Base-by-base conservation (phyloP, 2,329 filamentous ascomycete genomes). In the Atkinsonella hypoxylon region DNA sequence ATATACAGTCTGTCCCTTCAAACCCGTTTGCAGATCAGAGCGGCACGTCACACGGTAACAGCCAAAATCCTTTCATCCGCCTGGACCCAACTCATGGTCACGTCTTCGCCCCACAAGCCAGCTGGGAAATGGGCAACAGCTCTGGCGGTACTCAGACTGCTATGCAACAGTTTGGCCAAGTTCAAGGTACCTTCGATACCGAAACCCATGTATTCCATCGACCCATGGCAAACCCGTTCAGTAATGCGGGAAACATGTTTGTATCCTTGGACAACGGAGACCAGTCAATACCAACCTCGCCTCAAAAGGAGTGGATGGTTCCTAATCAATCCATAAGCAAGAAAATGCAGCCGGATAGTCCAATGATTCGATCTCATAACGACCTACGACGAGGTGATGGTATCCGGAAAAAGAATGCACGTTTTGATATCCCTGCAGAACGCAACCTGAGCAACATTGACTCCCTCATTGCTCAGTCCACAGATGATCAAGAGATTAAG, bases 401-500 rank as follows among this genome's bases (percentile, higher is more conserved):
- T 54, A 94, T 97, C 68, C 82, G 93, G 62, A 98, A 98, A 82
- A 97, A 97, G 85, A 98, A 97, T 64, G 89, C 90, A 57, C 86
- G 91, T 58, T 96, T 97, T 69, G 91, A 97, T 63, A 98, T 98
- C 58, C 93, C 93, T 10, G 83, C 87, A 43, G 93, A 96, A 71
- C 82, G 90, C 55, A 97, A 90, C 62, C 79, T 98, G 59, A 83
- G 80, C 74, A 97, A 94, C 71, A 97, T 98, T 69, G 93, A 98
- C 67, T 79, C 88, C 54, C 77, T 97, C 63, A 97, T 98, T 68
- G 78, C 84, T 49, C 83, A 88, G 69, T 91, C 89, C 36, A 89
- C 81, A 51, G 85, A 94, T 67, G 91, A 97, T 62, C 83, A 93
- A 57, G 85, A 95, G 73, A 87, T 95, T 73, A 97, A 95, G 77